Conservation (phyloP, 2,329 filamentous ascomycete genomes). For the Paecilomyces sp. region DNA sequence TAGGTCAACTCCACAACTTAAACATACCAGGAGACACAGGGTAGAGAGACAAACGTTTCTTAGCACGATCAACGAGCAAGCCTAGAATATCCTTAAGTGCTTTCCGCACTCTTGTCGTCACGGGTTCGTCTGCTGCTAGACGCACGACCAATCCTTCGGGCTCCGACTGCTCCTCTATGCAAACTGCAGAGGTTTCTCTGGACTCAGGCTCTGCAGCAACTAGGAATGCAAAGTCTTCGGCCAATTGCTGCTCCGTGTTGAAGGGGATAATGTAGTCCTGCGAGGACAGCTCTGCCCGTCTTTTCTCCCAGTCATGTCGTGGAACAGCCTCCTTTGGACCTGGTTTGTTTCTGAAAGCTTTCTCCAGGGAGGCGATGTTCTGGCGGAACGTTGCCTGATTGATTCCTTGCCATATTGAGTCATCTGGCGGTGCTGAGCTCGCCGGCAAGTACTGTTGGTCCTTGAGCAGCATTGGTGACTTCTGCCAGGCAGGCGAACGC, state of each 20-base stretch:
- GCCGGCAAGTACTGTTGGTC: slow-evolving; percentile 1
- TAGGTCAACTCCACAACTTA: not conserved
- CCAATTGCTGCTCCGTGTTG: slow-evolving; percentile 17
- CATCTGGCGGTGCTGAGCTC: slow-evolving; percentile 7
- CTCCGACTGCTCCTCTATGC: slow-evolving; percentile 16
- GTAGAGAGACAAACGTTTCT: slow-evolving; percentile 3
- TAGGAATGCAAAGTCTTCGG: slow-evolving; percentile 23
- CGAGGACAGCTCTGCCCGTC: not conserved
- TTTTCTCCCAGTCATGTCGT: slow-evolving; percentile 1
- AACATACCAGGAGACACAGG: not conserved
- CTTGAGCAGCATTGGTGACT: not conserved
- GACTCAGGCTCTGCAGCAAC: slow-evolving; percentile 18
- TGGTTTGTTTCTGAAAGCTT: not conserved
- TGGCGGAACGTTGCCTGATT: slow-evolving; percentile 11
- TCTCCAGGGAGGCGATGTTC: slow-evolving; percentile 11
- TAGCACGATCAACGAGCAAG: slow-evolving; percentile 3
- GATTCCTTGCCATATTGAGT: slow-evolving; percentile 14
- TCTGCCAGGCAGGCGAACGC: not conserved
- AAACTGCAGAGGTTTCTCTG: slow-evolving; percentile 20
- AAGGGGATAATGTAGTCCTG: slow-evolving; percentile 10
- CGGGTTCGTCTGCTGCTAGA: slow-evolving; percentile 10
- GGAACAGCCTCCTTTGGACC: not conserved
- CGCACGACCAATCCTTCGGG: slow-evolving; percentile 7
- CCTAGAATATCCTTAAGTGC: slow-evolving; percentile 2
- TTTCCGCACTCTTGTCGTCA: slow-evolving; percentile 1